Base-by-base conservation (phyloP, 2,329 filamentous ascomycete species). In the Thelonectria discophora region DNA sequence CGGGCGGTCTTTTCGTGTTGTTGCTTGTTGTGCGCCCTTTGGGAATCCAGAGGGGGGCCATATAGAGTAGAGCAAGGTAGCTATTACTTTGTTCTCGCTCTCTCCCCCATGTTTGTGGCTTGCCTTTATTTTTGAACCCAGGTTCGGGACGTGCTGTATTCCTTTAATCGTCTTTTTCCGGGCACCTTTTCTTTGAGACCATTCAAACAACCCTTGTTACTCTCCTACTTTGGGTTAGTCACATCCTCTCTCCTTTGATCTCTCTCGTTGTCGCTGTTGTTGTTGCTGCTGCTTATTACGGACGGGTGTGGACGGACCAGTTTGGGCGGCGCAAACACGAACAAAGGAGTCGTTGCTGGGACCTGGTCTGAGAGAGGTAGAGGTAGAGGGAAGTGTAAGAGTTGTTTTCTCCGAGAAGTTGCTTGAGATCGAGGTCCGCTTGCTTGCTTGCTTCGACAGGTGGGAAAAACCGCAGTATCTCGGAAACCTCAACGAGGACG, bases 281-380 rank as follows among this genome's bases (percentile, higher is more conserved):
- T 48, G 54, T 46, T 65, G 27, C 27, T 7, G 4, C 7, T 30
- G 21, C 54, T 49, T 59, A 56, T 53, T 58, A 50, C 60, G 54
- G 64, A 64, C 43, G 63, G 62, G 62, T 61, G 63, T 61, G 52
- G 60, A 64, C 60, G 55, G 60, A 55, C 40, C 60, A 51, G 55
- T 56, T 40, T 56, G 34, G 40, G 43, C 52, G 27, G 60, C 48
- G 58, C 69, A 69, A 70, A 70, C 68, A 57, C 62, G 58, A 67
- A 69, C 68, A 69, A 72, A 72, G 69, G 55, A 65, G 27, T 8
- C 27, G 4, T 9, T 30, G 27, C 27, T 30, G 27, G 2, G 9
- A 30, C 27, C 7, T 30, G 27, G 27, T 30, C 27, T 8, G 27
- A 27, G 70, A 71, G 66, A 73, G 73, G 69, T 62, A 67, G 61